Evolutionary conservation across 2,329 filamentous ascomycete genomes (phyloP).

Genomic region (Fonsecaea erecta): DNA sequence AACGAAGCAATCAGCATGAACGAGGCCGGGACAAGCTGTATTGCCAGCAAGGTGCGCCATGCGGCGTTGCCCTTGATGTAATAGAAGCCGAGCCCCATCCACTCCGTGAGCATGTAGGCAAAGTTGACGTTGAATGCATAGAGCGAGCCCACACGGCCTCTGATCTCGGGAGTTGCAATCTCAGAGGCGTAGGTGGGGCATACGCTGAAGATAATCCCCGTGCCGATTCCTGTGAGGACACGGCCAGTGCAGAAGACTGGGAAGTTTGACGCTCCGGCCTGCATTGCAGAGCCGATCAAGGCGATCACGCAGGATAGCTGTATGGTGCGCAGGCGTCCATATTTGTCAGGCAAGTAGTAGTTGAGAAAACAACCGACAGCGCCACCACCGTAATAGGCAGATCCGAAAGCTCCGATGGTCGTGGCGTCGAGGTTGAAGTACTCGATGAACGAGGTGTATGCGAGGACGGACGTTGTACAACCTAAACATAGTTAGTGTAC

Average conservation of each 20-base stretch:
- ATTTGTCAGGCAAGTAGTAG: slow-evolving; percentile 19
- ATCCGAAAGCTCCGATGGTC: slow-evolving; percentile 12
- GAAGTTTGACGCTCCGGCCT: slow-evolving; percentile 8
- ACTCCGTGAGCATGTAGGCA: slow-evolving; percentile 17
- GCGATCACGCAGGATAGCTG: background rate
- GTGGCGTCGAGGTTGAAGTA: slow-evolving; percentile 9
- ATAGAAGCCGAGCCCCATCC: slow-evolving; percentile 19
- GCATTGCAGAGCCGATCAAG: slow-evolving; percentile 11
- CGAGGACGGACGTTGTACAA: slow-evolving; percentile 10
- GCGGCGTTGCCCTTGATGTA: slow-evolving; percentile 15
- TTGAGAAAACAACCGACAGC: slow-evolving; percentile 7
- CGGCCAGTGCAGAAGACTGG: slow-evolving; percentile 7
- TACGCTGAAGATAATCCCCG: slow-evolving; percentile 6
- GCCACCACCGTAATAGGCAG: slow-evolving; percentile 12
- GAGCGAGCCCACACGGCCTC: slow-evolving; percentile 8
- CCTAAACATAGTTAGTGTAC: background rate
- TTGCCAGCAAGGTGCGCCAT: slow-evolving; percentile 13
- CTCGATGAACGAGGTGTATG: slow-evolving; percentile 7
- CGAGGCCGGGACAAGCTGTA: slow-evolving; percentile 4
- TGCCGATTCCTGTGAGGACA: background rate
- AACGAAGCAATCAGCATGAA: slow-evolving; percentile 11
- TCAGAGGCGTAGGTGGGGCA: slow-evolving; percentile 13
- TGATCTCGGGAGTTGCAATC: slow-evolving; percentile 8
- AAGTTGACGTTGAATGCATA: slow-evolving; percentile 18
- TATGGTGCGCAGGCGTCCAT: slow-evolving; percentile 7